Conservation (phyloP, 2,329 filamentous ascomycete species). For the Cercospora canescens region DNA sequence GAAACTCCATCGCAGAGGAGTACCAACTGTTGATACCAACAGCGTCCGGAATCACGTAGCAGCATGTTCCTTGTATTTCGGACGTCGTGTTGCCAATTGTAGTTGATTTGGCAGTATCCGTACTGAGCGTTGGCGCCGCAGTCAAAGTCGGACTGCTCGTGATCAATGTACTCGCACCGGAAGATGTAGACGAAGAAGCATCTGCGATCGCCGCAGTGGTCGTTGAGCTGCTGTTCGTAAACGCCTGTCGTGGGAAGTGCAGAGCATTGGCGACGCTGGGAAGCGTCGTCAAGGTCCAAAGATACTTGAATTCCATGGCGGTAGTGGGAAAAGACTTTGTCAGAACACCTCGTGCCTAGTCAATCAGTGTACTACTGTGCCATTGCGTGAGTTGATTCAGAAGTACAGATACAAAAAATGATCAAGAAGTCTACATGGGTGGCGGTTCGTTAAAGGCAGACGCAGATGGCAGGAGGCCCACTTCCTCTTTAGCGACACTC, state of each 20-base stretch:
- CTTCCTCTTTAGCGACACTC: background rate
- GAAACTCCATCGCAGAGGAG: background rate
- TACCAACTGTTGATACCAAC: slow-evolving; percentile 4
- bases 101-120: background rate
- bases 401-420: background rate
- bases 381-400: background rate
- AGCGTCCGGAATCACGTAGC: background rate
- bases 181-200: background rate
- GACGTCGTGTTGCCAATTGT: background rate
- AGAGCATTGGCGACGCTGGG: background rate
- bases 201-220: background rate
- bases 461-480: background rate
- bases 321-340: background rate
- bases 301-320: background rate
- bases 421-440: background rate
- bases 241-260: background rate
- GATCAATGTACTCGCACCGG: background rate
- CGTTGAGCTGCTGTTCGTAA: background rate
- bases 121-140: background rate
- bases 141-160: background rate
- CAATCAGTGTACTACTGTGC: background rate
- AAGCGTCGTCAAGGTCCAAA: background rate
- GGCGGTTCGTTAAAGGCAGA: background rate
- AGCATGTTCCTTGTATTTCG: background rate
- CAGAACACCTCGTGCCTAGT: background rate